Evolutionary conservation across 1,284 basidiomycete genomes (phyloP), one percentile per base, ranked within the genome.

Genomic region (Wolfiporia cocos): DNA sequence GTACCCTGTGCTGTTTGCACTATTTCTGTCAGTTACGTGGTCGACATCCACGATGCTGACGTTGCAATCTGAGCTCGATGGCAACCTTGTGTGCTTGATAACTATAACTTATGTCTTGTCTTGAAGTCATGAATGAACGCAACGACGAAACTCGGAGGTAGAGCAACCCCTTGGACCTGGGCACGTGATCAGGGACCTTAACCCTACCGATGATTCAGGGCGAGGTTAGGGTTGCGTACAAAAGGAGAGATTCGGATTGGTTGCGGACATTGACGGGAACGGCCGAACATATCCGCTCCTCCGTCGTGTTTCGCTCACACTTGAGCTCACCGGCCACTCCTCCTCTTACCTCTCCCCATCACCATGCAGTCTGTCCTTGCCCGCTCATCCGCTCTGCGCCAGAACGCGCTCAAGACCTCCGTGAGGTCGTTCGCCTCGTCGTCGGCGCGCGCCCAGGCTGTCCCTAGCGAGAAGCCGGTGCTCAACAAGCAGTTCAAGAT

Each of bases 401-500:
- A 34, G n/a, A 35, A 28, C 21, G 12, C 28, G 1, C 26, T 46
- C 31, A 41, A 24, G 34, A n/a, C 31, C 20, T 49, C 54, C 9
- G 40, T 52, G 38, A 58, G 67, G 30, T 48, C 59, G 17, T 69
- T 70, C 47, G 59, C 65, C 30, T 60, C 65, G 14, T 65, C 65
- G 3, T 54, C 58, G 1, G 50, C 56, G 24, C 57, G 62, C 34
- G 50, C 54, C 10, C 68, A 67, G 59, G 69, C 69, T 6, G 61
- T 63, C 12, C 66, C 68, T 1, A 57, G 62, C 1, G 60, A 69
- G 59, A 67, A 67, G 49, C 62, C 61, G 31, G 62, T 69, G 28
- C 49, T 69, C 47, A 64, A 70, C 48, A 96, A 96, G 72, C 84
- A 89, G 67, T 95, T 97, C 74, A 90, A 93, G 76, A 92, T 96